Conservation (phyloP, 139 green algal genomes). For the Chlamydomonas urium region DNA sequence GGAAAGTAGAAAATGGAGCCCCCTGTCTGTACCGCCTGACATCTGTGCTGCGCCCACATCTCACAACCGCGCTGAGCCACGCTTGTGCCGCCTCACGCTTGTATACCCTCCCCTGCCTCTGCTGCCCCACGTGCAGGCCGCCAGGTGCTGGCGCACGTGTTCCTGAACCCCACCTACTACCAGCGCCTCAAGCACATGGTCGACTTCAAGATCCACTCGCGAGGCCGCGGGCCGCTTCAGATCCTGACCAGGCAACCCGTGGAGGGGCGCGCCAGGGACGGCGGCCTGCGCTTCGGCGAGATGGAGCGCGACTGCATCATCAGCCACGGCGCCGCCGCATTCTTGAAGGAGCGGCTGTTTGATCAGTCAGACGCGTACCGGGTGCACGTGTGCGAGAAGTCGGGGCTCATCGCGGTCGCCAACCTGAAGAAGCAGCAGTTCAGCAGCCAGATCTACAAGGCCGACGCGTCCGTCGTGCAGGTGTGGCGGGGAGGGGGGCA, state of each 20-base stretch:
- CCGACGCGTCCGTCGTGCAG: constrained; percentile 34
- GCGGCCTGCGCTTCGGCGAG: constrained; percentile 93
- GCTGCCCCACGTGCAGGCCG: constrained; percentile 25
- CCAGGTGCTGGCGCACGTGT: constrained; percentile 72
- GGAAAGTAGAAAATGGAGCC: no score
- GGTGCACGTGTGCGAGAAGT: constrained; percentile 82
- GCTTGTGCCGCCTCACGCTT: no score
- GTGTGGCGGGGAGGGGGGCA: no score
- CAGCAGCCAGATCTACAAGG: constrained; percentile 49
- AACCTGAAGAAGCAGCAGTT: constrained; percentile 87
- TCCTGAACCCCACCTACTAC: constrained; percentile 99
- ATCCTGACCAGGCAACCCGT: constrained; percentile 95
- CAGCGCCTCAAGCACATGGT: constrained; percentile 99
- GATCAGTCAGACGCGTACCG: constrained; percentile 82
- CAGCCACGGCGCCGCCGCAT: constrained; percentile 73
- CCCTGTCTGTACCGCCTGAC: no score
- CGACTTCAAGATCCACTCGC: constrained; percentile 75
- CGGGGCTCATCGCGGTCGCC: constrained; percentile 76
- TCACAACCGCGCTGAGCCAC: no score
- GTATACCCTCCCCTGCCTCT: not conserved
- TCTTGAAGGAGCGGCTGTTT: constrained; percentile 90
- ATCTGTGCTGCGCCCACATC: no score
- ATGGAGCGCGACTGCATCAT: constrained; percentile 99
- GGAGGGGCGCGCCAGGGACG: constrained; percentile 91
- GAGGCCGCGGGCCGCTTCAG: constrained; percentile 80